Evolutionary conservation across 2,329 filamentous ascomycete species (phyloP).

Genomic region (Neopestalotiopsis rosae): DNA sequence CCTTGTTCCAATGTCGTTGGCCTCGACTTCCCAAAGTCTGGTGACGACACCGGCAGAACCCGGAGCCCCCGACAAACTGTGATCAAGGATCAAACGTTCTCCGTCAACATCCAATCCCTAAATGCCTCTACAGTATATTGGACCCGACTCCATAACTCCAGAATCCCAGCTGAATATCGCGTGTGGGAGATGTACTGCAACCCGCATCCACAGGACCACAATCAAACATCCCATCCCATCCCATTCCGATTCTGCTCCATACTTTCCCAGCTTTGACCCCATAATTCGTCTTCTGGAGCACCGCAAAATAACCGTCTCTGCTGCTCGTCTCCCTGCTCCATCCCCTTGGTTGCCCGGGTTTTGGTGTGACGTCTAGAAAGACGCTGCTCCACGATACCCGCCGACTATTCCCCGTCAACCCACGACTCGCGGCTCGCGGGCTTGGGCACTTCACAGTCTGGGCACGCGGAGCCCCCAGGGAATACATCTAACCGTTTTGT

Average conservation of each 20-base stretch:
- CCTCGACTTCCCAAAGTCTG: not conserved
- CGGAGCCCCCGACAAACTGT: slow-evolving; percentile 6
- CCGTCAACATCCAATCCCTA: not conserved
- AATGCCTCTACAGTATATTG: not conserved
- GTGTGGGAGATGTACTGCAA: not conserved
- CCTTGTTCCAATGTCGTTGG: not conserved
- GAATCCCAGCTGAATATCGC: not conserved
- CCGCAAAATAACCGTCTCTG: not conserved
- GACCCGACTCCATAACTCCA: not conserved
- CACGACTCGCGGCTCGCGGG: slow-evolving; percentile 15
- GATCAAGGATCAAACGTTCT: not conserved
- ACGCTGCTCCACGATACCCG: slow-evolving; percentile 4
- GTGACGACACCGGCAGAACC: slow-evolving; percentile 16
- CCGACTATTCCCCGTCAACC: slow-evolving; percentile 5
- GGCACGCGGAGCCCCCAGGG: slow-evolving; percentile 16
- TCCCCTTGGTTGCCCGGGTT: not conserved
- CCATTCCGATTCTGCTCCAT: not conserved
- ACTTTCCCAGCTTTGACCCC: not conserved
- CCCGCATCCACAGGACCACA: not conserved
- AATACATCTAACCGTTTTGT: not conserved
- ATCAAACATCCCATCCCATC: not conserved
- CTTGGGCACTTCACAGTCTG: not conserved
- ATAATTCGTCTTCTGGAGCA: not conserved
- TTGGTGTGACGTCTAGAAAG: slow-evolving; percentile 15
- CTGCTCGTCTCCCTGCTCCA: not conserved